Conservation (phyloP, 1,139 yeast genomes). For the Yamadazyma aaseri region DNA sequence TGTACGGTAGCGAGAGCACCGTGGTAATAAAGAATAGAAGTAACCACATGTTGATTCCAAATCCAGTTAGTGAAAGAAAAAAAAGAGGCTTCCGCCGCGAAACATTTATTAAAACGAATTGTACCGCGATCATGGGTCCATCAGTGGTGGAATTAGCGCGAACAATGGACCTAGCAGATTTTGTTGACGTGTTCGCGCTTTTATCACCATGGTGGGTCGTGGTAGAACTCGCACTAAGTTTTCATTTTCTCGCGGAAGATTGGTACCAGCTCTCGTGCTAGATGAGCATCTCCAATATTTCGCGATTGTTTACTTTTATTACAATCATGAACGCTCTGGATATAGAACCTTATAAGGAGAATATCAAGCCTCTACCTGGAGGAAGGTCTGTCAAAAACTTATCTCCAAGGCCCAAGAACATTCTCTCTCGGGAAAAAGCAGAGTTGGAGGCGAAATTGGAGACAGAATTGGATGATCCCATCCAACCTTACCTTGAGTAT, state of each 20-base stretch:
- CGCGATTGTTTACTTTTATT: background rate
- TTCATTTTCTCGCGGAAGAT: no score
- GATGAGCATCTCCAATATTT: no score
- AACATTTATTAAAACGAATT: no score
- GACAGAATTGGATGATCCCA: constrained; percentile 74
- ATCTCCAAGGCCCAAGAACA: background rate
- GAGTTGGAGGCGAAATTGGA: constrained; percentile 31
- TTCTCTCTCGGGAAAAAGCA: constrained; percentile 7
- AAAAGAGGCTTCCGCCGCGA: no score
- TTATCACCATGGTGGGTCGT: no score
- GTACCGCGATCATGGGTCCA: background rate
- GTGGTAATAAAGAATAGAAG: background rate
- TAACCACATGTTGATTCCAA: constrained; percentile 2
- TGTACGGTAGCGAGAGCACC: constrained; percentile 26
- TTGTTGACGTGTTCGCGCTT: no score
- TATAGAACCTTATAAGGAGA: constrained; percentile 77
- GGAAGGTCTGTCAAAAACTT: constrained; percentile 72
- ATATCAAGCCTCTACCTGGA: constrained; percentile 63
- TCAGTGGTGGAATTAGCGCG: no score
- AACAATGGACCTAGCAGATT: no score
- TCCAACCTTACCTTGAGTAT: constrained; percentile 70
- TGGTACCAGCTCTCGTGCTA: no score
- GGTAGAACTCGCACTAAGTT: no score
- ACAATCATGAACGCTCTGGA: constrained; percentile 32
- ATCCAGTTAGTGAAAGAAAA: no score